Conservation (phyloP, 345 rosid species). For the Dovyalis caffra region DNA sequence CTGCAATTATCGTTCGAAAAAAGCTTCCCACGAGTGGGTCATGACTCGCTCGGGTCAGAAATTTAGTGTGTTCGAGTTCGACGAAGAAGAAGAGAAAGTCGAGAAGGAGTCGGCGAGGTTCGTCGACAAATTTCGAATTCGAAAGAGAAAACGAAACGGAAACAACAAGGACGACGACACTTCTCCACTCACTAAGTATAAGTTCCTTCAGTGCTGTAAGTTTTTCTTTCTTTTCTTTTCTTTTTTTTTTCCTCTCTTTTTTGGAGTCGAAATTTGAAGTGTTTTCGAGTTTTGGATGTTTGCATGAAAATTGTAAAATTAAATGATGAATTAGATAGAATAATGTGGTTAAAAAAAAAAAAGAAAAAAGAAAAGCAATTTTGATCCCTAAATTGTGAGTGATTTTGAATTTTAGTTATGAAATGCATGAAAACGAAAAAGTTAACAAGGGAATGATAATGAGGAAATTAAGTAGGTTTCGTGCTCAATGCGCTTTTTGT, state of each 20-base stretch:
- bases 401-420: too few species aligned
- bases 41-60: constrained; percentile 12
- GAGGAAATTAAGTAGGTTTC: too few species aligned
- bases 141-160: constrained; percentile 1
- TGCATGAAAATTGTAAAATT: too few species aligned
- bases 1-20: background rate
- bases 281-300: too few species aligned
- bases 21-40: background rate
- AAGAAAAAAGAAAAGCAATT: too few species aligned
- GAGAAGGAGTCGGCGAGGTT: constrained; percentile 6
- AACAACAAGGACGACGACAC: background rate
- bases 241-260: background rate
- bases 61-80: constrained; percentile 9
- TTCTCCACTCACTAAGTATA: constrained; percentile 7
- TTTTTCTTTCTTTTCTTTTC: background rate
- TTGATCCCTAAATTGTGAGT: too few species aligned
- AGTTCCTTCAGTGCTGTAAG: constrained; percentile 14
- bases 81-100: constrained; percentile 11
- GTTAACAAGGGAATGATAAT: too few species aligned
- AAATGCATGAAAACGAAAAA: too few species aligned
- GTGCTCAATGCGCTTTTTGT: too few species aligned
- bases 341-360: too few species aligned
- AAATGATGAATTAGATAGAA: too few species aligned
- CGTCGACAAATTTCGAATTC: background rate
- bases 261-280: too few species aligned